These are phyloP conservation scores for Turnera subulata DNA, from an alignment of 345 rosid species.

Conservation along the genomic window DNA sequence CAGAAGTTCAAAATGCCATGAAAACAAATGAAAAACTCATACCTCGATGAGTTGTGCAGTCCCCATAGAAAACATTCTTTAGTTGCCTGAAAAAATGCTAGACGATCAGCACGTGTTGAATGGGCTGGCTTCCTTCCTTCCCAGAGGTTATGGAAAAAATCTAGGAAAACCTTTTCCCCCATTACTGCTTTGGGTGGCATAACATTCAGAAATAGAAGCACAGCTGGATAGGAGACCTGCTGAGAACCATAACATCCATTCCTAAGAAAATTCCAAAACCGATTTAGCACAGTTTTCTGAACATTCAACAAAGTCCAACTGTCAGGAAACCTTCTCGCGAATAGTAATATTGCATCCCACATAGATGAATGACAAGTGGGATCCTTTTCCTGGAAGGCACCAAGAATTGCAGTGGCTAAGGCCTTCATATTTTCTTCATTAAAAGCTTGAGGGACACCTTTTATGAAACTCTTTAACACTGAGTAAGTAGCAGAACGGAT, in stretches of 20 bases:
- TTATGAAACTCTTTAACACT: constrained; percentile 60
- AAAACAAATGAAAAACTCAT: constrained; percentile 9
- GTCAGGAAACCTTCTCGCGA: constrained; percentile 70
- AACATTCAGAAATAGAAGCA: constrained; percentile 62
- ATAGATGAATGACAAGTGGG: constrained; percentile 81
- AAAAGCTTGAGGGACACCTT: constrained; percentile 64
- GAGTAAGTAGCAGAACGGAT: constrained; percentile 80
- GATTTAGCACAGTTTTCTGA: constrained; percentile 59
- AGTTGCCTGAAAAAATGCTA: constrained; percentile 58
- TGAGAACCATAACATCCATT: constrained; percentile 89
- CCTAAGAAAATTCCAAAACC: constrained; percentile 74
- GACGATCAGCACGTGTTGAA: constrained; percentile 44
- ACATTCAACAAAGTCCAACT: constrained; percentile 65
- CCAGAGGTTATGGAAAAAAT: constrained; percentile 72
- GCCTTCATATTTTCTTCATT: constrained; percentile 56
- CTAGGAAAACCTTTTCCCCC: constrained; percentile 65
- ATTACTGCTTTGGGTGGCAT: constrained; percentile 55
- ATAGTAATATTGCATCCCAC: constrained; percentile 84
- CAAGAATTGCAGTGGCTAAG: constrained; percentile 67
- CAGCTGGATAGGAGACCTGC: constrained; percentile 84
- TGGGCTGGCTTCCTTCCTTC: constrained; percentile 63
- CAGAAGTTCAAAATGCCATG: not conserved
- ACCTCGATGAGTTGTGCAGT: constrained; percentile 69
- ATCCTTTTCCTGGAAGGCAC: constrained; percentile 84
- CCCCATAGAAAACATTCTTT: constrained; percentile 88